Evolutionary conservation across 2,329 filamentous ascomycete genomes (phyloP).

Genomic region (Ophiostoma sp.): DNA sequence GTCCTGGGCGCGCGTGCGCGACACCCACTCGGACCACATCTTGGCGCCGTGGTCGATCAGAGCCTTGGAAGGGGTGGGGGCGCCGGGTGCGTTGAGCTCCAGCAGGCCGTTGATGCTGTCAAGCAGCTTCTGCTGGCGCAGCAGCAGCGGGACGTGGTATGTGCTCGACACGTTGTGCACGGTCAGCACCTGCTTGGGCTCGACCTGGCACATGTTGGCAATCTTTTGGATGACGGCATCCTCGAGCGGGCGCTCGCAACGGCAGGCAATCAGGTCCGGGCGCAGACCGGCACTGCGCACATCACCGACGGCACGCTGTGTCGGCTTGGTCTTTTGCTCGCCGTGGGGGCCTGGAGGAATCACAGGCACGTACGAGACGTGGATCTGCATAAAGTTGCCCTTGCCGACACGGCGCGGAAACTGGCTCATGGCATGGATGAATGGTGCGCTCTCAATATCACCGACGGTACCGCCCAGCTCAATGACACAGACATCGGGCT

Average conservation of each 20-base stretch:
- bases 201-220: constrained; percentile 84
- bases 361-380: constrained; percentile 84
- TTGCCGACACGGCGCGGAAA: constrained; percentile 70
- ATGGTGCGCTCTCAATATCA: constrained; percentile 85
- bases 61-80: constrained; percentile 53
- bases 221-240: constrained; percentile 79
- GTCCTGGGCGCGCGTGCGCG: constrained; percentile 53
- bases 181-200: constrained; percentile 80
- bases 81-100: constrained; percentile 57
- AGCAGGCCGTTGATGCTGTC: constrained; percentile 51
- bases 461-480: constrained; percentile 65
- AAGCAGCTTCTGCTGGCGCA: constrained; percentile 77
- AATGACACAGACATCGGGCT: constrained; percentile 91
- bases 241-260: constrained; percentile 77
- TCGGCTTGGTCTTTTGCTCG: constrained; percentile 96
- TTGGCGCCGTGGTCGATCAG: constrained; percentile 66
- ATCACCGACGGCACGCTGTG: constrained; percentile 83
- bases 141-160: constrained; percentile 92
- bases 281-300: constrained; percentile 77
- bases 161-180: constrained; percentile 87
- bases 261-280: constrained; percentile 85
- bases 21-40: constrained; percentile 73
- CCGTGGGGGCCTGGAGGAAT: constrained; percentile 42
- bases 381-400: constrained; percentile 83
- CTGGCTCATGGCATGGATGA: constrained; percentile 83